A percentile compares a stretch with the other conserved stretches of the same genome.
phyloP scores from a whole-genome alignment of 805 yeast species.

The Grigorovia jiainica region DNA sequence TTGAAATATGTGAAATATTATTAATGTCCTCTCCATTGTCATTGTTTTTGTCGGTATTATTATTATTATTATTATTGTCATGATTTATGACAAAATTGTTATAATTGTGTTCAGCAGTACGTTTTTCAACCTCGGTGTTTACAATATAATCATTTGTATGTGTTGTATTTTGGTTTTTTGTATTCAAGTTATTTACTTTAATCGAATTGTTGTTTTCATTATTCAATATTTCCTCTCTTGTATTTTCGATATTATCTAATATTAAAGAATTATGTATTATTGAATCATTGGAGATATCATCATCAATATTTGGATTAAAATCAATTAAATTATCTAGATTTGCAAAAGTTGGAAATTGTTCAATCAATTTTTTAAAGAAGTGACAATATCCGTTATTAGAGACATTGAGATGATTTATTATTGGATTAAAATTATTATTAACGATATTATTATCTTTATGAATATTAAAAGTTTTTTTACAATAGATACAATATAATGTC shows the following conservation, averaged over 20 bases:
- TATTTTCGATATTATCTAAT: background rate
- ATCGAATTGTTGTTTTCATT: too few relatives aligned
- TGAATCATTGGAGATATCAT: background rate
- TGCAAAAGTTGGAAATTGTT: conserved; percentile 1
- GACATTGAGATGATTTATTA: conserved; percentile 35
- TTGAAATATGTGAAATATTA: background rate
- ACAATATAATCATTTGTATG: background rate
- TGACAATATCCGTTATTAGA: conserved; percentile 17
- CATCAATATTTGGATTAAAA: background rate
- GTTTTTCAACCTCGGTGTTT: too few relatives aligned
- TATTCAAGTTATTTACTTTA: too few relatives aligned
- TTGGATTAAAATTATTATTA: conserved; percentile 24
- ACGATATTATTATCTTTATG: conserved; percentile 30
- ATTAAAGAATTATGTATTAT: conserved; percentile 1
- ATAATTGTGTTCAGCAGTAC: background rate
- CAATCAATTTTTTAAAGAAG: conserved; percentile 10
- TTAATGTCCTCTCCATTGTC: background rate
- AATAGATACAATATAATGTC: conserved; percentile 49
- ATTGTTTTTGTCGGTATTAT: background rate
- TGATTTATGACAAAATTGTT: background rate
- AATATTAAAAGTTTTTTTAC: conserved; percentile 43
- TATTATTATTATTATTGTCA: background rate
- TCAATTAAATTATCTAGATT: background rate
- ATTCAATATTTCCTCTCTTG: background rate
- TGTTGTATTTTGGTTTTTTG: too few relatives aligned